These are phyloP conservation scores for Globisporangium cederbergense DNA, from an alignment of 352 stramenopile genomes.

Conservation along the genomic window DNA sequence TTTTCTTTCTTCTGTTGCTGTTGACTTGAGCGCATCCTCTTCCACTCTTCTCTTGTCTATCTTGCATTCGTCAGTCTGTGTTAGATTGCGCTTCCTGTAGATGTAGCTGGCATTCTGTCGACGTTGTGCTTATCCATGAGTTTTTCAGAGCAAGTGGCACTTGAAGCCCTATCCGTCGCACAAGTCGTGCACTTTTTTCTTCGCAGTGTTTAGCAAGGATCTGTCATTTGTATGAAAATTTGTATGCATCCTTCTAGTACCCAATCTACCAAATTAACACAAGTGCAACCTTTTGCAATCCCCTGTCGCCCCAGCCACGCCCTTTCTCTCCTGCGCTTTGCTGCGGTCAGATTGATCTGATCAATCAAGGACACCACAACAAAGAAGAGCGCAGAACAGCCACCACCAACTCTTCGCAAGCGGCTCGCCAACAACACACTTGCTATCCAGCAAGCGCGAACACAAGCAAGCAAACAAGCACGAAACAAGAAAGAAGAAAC, in stretches of 20 bases:
- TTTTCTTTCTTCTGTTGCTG: too few species aligned
- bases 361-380: not conserved
- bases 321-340: not conserved
- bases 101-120: too few species aligned
- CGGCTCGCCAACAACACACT: slow-evolving; percentile 1
- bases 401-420: not conserved
- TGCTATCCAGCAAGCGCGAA: slow-evolving; percentile 3
- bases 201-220: not conserved
- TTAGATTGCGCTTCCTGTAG: too few species aligned
- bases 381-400: slow-evolving; percentile 6
- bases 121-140: too few species aligned
- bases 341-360: not conserved
- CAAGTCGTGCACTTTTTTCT: not conserved
- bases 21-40: too few species aligned
- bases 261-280: not conserved
- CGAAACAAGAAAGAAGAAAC: not conserved
- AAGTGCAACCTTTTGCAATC: not conserved
- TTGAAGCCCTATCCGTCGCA: not conserved
- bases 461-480: slow-evolving; percentile 7
- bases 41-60: too few species aligned
- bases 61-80: too few species aligned
- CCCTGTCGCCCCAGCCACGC: not conserved
- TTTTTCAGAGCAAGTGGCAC: not conserved
- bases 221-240: not conserved
- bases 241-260: not conserved